Evolutionary conservation across 768 basidiomycete species (phyloP), one percentile per base, ranked within the genome.

Genomic region (Leccinum variicolor): DNA sequence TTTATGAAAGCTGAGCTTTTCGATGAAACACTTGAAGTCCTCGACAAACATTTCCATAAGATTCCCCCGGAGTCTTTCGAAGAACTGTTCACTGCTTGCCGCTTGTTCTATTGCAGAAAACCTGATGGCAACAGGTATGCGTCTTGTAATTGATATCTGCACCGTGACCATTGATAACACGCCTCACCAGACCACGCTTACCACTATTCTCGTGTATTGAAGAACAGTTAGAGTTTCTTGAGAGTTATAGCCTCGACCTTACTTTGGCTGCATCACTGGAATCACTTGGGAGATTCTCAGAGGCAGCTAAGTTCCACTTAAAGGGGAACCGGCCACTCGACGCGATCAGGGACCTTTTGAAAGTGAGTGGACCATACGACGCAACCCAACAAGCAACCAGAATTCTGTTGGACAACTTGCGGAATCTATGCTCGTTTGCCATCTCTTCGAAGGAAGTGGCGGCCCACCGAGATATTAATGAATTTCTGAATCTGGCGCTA

Each of bases 211-310:
- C 73, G 0, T 73, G 77, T 1, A 68, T 76, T 1, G 81, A 87
- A 23, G 81, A 85, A 21, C 75, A 76, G n/a, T 60, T 86, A n/a
- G 77, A 79, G 39, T 89, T 83, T 57, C 73, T 84, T n/a, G 79
- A 85, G 54, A 77, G 81, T 4, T 75, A 77, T 49, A 79, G 79
- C 34, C 69, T 88, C 9, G 80, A 84, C 61, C 58, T 74, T 11
- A 77, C 81, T 8, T 81, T 75, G 11, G 78, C 80, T 0, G 67
- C 69, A 0, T 60, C 87, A 10, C 71, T 85, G 14, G 73, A 75
- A 26, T 68, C 70, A 3, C 72, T 78, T 9, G 78, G 76, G 13
- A 74, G 75, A 58, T 75, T 69, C 47, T 56, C 59, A 2, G 81
- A 86, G 33, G 85, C 85, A 0, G 84, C 83, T 1, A 74, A 81